Percentiles rank a stretch among this genome's conserved stretches.
These are phyloP conservation scores for Metarhizium brunneum DNA, from an alignment of 2,329 filamentous ascomycete genomes.

Conservation along the genomic window DNA sequence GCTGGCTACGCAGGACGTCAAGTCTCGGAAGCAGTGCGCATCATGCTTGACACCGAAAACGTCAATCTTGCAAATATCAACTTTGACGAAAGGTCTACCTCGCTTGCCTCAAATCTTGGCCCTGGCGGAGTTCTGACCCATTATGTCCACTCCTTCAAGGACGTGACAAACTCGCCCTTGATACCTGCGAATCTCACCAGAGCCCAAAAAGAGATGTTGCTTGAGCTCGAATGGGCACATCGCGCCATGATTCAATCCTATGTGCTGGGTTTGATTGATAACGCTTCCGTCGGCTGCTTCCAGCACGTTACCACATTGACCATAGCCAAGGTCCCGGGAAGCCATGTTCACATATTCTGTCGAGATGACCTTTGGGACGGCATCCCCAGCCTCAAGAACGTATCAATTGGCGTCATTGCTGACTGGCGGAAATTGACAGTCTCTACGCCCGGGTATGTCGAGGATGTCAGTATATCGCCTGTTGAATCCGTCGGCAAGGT, in stretches of 20 bases:
- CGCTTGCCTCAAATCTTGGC: not conserved
- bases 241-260: conserved; percentile 60
- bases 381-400: conserved; percentile 41
- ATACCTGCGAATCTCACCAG: conserved; percentile 46
- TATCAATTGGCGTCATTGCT: conserved; percentile 53
- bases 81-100: conserved; percentile 21
- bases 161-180: conserved; percentile 21
- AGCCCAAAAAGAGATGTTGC: conserved; percentile 58
- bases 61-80: conserved; percentile 19
- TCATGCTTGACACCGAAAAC: conserved; percentile 26
- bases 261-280: conserved; percentile 55
- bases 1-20: conserved; percentile 23
- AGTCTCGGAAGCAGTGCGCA: conserved; percentile 22
- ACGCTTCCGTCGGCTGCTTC: conserved; percentile 38
- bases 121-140: not conserved
- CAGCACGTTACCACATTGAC: conserved; percentile 46
- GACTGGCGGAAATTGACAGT: conserved; percentile 55
- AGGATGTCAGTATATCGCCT: conserved; percentile 39
- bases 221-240: conserved; percentile 61
- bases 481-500: conserved; percentile 41
- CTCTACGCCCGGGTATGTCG: conserved; percentile 39
- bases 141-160: conserved; percentile 3
- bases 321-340: conserved; percentile 55
- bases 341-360: conserved; percentile 46
- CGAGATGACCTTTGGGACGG: conserved; percentile 53